Evolutionary conservation across 441 rosid species (phyloP).

Genomic region (Populus hybrid): DNA sequence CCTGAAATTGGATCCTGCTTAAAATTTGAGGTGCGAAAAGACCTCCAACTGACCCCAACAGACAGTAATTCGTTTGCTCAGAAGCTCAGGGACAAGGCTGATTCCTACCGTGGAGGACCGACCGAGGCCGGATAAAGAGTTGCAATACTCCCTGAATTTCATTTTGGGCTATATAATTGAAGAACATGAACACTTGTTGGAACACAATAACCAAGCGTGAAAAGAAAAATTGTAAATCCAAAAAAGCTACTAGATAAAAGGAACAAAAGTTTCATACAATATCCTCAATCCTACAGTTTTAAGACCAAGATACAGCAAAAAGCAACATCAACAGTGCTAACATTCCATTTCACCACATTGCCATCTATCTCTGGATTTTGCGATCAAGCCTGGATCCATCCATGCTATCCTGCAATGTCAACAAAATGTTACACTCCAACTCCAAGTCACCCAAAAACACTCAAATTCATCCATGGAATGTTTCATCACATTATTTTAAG

Average conservation of each 20-base stretch:
- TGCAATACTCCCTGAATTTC: no score
- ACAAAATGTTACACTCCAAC: no score
- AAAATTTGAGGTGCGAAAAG: no score
- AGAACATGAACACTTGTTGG: background rate
- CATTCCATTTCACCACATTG: background rate
- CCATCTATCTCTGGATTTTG: background rate
- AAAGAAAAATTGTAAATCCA: background rate
- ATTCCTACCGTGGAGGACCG: no score
- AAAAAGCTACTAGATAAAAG: background rate
- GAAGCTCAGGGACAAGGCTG: no score
- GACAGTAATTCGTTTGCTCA: no score
- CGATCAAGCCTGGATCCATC: background rate
- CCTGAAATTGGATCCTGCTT: no score
- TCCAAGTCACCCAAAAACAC: background rate
- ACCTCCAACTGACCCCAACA: no score
- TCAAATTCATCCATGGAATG: background rate
- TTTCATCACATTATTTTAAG: background rate
- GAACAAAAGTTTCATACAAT: background rate
- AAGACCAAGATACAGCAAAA: background rate
- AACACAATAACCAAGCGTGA: no score
- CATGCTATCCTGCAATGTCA: constrained; percentile 7
- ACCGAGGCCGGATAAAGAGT: no score
- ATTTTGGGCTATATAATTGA: background rate
- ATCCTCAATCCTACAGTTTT: background rate
- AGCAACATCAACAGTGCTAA: background rate